These are phyloP conservation scores for Mycena polygramma DNA, from an alignment of 768 basidiomycete genomes.

Conservation along the genomic window DNA sequence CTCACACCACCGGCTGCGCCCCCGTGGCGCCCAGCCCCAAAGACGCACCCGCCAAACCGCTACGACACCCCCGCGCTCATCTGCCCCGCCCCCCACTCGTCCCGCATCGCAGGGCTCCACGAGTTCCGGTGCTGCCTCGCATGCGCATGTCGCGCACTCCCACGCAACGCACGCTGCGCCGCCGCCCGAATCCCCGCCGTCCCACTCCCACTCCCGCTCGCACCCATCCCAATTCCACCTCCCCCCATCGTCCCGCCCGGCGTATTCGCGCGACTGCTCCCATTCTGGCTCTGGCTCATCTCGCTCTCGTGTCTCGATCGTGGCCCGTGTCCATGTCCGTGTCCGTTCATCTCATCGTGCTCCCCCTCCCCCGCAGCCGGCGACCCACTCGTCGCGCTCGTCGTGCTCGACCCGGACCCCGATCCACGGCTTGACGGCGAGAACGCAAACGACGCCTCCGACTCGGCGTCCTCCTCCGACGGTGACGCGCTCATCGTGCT, in stretches of 20 bases:
- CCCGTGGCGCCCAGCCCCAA: too few relatives aligned
- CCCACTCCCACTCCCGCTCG: slow-evolving; percentile 11
- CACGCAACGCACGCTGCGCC: slow-evolving; percentile 54
- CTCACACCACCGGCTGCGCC: not conserved
- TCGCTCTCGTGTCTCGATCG: not conserved
- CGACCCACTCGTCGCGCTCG: slow-evolving; percentile 29
- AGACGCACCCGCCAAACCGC: not conserved
- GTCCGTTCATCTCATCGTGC: not conserved
- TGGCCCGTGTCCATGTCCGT: too few relatives aligned
- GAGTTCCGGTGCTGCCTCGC: slow-evolving; percentile 45
- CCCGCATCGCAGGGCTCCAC: slow-evolving; percentile 35
- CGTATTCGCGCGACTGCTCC: not conserved
- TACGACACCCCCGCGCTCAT: slow-evolving; percentile 20
- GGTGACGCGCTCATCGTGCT: slow-evolving; percentile 20
- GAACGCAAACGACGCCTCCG: slow-evolving; percentile 39
- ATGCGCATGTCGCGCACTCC: slow-evolving; percentile 53
- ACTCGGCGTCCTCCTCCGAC: slow-evolving; percentile 32
- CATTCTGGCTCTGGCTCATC: not conserved
- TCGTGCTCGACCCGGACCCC: slow-evolving; percentile 33
- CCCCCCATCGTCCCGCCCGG: not conserved
- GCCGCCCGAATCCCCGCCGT: slow-evolving; percentile 67
- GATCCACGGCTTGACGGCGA: slow-evolving; percentile 38
- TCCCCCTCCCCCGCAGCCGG: not conserved
- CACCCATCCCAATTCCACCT: too few relatives aligned
- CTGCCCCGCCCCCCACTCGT: not conserved